Evolutionary conservation across 257 asterid genomes (phyloP), one percentile per base, ranked within the genome.

Genomic region (Solanum boliviense): DNA sequence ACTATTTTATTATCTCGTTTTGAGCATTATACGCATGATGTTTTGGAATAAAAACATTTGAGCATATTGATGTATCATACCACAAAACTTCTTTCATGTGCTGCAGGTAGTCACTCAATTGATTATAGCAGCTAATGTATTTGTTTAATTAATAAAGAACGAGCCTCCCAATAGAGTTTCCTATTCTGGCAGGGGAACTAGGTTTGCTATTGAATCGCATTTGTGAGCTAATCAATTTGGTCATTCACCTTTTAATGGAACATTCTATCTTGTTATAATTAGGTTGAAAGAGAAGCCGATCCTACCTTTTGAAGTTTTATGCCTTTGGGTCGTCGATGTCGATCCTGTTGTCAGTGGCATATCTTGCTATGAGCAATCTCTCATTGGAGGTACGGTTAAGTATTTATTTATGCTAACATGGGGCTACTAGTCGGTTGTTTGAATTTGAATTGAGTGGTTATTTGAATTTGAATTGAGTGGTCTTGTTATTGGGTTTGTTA

Each of bases 251-350:
- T 52, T 44, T 31, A 41, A 48, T 56, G 27, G 44, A 23, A 34
- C 35, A 38, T 74, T 23, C 11, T 31, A 20, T 70, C 41, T 85
- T 90, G 38, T 76, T 75, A 16, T 85, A 85, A 68, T 90, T 91
- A 96, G 99, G 98, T 87, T 92, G 95, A 78, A 94, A 92, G 86
- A 93, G 97, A 72, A 97, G 95, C 92, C 92, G 93, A 34, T 88
- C 84, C 85, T 88, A 38, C 88, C 91, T 94, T 74, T 89, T 97
- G 92, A 94, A 92, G 92, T 83, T 95, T 82, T 97, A 93, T 87
- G 60, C 91, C 84, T 88, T 90, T 84, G 98, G 96, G 67, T 93
- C 98, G 16, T 93, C 96, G 1, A 88, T 87, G 65, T 92, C 94
- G 56, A 86, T 91, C 20, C 60, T 94, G 76, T 68, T 90, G 73